Conservation (phyloP, 306 rosid genomes). For the Lathyrus sativus region DNA sequence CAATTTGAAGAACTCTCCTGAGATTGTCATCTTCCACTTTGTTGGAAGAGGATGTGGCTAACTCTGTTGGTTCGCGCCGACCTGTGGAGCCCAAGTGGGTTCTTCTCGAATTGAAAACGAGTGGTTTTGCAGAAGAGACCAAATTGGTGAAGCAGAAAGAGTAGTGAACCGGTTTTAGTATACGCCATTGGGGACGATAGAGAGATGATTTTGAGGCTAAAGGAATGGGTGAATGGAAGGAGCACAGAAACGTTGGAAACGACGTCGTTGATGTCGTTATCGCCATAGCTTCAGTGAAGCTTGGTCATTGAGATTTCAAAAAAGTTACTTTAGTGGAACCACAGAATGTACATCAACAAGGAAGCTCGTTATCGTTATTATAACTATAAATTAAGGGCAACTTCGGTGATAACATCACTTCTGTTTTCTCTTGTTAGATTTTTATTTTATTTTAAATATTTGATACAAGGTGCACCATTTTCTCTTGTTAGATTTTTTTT, state of each 20-base stretch:
- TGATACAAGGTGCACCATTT: no score
- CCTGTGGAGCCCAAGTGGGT: constrained; percentile 42
- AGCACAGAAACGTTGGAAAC: constrained; percentile 43
- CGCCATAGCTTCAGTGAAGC: constrained; percentile 31
- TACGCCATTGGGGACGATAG: constrained; percentile 42
- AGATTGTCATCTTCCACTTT: constrained; percentile 40
- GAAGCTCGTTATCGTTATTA: background rate
- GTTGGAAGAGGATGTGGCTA: constrained; percentile 10
- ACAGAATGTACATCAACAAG: background rate
- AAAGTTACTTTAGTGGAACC: background rate
- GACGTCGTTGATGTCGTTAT: constrained; percentile 40
- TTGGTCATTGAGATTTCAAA: background rate
- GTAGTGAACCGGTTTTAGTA: constrained; percentile 1
- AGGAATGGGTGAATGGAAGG: constrained; percentile 36
- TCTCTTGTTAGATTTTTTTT: no score
- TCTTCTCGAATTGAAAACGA: constrained; percentile 19
- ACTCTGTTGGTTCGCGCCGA: constrained; percentile 49
- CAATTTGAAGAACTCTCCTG: constrained; percentile 45
- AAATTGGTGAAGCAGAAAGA: constrained; percentile 1
- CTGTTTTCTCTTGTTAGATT: no score
- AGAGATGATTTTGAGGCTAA: constrained; percentile 24
- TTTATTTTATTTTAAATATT: no score
- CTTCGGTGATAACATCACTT: no score
- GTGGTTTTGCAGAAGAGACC: constrained; percentile 25
- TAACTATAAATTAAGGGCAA: background rate